These are phyloP conservation scores for Ophiostoma triangulosporum DNA, from an alignment of 2,329 filamentous ascomycete genomes.

Conservation along the genomic window DNA sequence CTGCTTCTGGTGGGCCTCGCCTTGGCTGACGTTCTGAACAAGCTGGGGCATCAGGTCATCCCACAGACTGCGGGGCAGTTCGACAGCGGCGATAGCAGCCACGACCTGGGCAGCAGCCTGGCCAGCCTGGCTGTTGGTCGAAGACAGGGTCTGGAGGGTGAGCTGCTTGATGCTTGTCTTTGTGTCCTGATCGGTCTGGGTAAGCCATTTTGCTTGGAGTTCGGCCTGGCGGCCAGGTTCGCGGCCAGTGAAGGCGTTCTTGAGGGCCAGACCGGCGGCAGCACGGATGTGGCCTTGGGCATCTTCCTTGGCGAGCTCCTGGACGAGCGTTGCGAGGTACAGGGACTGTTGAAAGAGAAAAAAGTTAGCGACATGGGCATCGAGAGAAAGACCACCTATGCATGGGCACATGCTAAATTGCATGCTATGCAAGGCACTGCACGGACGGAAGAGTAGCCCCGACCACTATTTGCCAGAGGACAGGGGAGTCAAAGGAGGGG, in stretches of 20 bases:
- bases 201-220: conserved; percentile 86
- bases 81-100: conserved; percentile 85
- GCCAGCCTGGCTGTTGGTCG: conserved; percentile 68
- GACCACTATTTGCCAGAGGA: neutral
- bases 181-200: conserved; percentile 65
- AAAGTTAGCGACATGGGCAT: conserved; percentile 1
- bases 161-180: conserved; percentile 82
- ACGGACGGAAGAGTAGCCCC: neutral
- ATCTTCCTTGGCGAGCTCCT: conserved; percentile 85
- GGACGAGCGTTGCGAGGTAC: conserved; percentile 85
- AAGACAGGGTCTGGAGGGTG: conserved; percentile 75
- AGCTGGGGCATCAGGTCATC: conserved; percentile 75
- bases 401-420: neutral
- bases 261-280: conserved; percentile 88
- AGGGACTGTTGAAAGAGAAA: conserved; percentile 46
- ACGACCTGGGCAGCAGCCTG: conserved; percentile 90
- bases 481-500: conserved; percentile 6
- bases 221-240: conserved; percentile 78
- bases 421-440: neutral
- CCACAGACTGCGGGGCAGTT: conserved; percentile 89
- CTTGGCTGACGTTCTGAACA: conserved; percentile 84
- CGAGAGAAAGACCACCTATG: neutral
- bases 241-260: conserved; percentile 94
- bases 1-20: conserved; percentile 81
- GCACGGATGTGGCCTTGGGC: conserved; percentile 74